Percentiles rank a stretch among this genome's conserved stretches.
phyloP scores from a whole-genome alignment of 306 rosid genomes.

The Alnus rubra region DNA sequence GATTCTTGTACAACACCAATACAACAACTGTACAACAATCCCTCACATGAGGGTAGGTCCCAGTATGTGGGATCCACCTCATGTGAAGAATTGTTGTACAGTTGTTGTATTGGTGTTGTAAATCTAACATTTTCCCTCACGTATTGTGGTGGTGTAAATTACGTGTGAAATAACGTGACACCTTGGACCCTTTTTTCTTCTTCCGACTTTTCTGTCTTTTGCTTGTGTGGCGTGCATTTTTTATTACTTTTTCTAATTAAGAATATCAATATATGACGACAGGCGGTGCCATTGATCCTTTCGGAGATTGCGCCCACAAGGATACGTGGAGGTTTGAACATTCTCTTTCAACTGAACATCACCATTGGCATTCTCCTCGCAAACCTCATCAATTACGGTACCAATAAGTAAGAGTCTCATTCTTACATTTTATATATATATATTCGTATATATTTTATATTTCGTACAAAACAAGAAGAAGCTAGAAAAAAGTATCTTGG shows the following conservation, averaged over 20 bases:
- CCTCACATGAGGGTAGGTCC: not conserved
- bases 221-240: not conserved
- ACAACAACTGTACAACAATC: too few species aligned
- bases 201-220: too few species aligned
- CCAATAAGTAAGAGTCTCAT: constrained; percentile 56
- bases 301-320: constrained; percentile 96
- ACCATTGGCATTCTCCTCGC: constrained; percentile 89
- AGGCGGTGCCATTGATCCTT: constrained; percentile 92
- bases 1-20: too few species aligned
- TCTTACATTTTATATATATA: not conserved
- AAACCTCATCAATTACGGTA: constrained; percentile 68
- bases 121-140: constrained; percentile 15
- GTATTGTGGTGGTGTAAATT: constrained; percentile 6
- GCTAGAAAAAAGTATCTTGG: too few species aligned
- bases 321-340: constrained; percentile 92
- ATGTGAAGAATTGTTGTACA: too few species aligned
- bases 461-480: not conserved
- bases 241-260: constrained; percentile 15
- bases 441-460: not conserved
- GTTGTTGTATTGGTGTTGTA: too few species aligned
- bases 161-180: constrained; percentile 26
- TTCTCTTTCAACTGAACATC: constrained; percentile 72
- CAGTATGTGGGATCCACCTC: too few species aligned
- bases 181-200: not conserved
- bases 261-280: constrained; percentile 19